Conservation (phyloP, 2,329 filamentous ascomycete genomes). For the Lachnellula subtilissima region DNA sequence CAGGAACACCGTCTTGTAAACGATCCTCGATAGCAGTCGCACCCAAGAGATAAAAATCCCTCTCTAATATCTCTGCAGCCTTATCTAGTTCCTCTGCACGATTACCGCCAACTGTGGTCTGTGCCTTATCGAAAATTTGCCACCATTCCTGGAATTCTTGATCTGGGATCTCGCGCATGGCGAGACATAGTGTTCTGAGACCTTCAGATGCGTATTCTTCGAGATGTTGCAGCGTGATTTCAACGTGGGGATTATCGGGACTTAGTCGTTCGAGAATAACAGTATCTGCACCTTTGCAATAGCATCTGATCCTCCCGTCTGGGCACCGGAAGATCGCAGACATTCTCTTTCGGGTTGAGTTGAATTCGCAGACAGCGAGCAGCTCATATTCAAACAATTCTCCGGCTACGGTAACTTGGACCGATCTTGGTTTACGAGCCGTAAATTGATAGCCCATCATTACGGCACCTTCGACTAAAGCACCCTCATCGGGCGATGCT, state of each 20-base stretch:
- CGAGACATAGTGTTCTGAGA: slow-evolving; percentile 87
- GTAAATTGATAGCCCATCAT: slow-evolving; percentile 83
- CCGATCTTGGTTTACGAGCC: slow-evolving; percentile 81
- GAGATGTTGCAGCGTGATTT: slow-evolving; percentile 87
- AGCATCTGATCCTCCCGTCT: slow-evolving; percentile 88
- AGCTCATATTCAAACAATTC: slow-evolving; percentile 79
- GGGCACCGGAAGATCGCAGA: slow-evolving; percentile 95
- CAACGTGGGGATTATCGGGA: slow-evolving; percentile 78
- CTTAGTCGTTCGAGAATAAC: slow-evolving; percentile 90
- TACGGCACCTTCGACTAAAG: slow-evolving; percentile 88
- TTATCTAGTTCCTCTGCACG: slow-evolving; percentile 95
- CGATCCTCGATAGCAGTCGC: slow-evolving; percentile 97
- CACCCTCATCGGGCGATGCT: slow-evolving; percentile 93
- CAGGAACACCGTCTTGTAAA: slow-evolving; percentile 92
- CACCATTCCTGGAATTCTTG: slow-evolving; percentile 85
- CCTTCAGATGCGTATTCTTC: slow-evolving; percentile 98
- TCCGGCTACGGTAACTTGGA: slow-evolving; percentile 75
- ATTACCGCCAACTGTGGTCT: slow-evolving; percentile 86
- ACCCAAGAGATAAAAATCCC: slow-evolving; percentile 83
- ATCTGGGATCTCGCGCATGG: slow-evolving; percentile 89
- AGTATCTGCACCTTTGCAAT: slow-evolving; percentile 95
- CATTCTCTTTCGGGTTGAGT: slow-evolving; percentile 96
- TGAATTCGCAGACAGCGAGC: slow-evolving; percentile 97
- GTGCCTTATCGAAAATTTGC: slow-evolving; percentile 78
- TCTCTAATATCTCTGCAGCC: slow-evolving; percentile 91